Conservation (phyloP, 2,329 filamentous ascomycete genomes). For the Talaromyces sp. region DNA sequence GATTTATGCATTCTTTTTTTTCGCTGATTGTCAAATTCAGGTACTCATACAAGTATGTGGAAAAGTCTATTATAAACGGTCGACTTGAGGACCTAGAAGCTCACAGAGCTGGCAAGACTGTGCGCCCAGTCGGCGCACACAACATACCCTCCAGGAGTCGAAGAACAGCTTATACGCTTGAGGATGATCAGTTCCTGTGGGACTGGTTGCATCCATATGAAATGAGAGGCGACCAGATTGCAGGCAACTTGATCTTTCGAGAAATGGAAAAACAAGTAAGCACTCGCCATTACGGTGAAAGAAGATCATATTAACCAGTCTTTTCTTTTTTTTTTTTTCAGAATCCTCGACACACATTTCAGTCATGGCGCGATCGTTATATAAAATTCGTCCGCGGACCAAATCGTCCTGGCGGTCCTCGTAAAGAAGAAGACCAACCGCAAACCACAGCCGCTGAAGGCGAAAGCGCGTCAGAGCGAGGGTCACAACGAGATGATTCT, state of each 20-base stretch:
- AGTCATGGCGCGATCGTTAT: conserved; percentile 46
- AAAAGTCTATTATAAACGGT: conserved; percentile 46
- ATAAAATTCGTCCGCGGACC: conserved; percentile 33
- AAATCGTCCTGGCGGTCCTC: conserved; percentile 27
- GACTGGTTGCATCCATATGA: conserved; percentile 38
- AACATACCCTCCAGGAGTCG: conserved; percentile 28
- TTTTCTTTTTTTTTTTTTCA: too few species aligned
- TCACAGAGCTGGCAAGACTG: conserved; percentile 42
- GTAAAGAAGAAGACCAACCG: background rate
- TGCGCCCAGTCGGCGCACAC: conserved; percentile 41
- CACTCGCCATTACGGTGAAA: background rate
- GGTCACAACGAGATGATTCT: background rate
- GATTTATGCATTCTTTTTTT: background rate
- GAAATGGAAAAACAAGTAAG: conserved; percentile 34
- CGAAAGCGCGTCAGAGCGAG: background rate
- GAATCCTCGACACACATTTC: conserved; percentile 42
- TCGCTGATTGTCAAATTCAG: conserved; percentile 18
- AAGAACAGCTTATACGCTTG: conserved; percentile 31
- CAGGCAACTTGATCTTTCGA: conserved; percentile 42
- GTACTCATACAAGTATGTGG: conserved; percentile 54
- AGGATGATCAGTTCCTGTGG: conserved; percentile 41
- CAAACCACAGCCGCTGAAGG: background rate
- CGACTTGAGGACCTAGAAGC: conserved; percentile 43
- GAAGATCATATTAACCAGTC: background rate
- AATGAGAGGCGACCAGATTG: conserved; percentile 22